Conservation (phyloP, 345 rosid genomes). For the Melastoma malabathricum region DNA sequence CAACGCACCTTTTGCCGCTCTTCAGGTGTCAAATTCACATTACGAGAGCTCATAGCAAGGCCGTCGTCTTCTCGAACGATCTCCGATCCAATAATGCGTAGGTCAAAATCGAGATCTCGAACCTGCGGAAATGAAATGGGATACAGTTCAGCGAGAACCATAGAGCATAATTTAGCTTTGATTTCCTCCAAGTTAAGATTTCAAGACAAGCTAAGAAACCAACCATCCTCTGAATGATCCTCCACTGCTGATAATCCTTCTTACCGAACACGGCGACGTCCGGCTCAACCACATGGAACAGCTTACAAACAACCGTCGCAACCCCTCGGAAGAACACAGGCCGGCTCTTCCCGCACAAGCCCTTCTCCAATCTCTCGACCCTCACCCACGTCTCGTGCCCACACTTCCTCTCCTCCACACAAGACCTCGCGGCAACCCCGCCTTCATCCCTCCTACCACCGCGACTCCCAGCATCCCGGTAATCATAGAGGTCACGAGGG, state of each 20-base stretch:
- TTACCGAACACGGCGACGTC: conserved; percentile 70
- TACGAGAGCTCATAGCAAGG: conserved; percentile 83
- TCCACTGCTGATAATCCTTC: conserved; percentile 86
- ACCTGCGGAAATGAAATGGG: conserved; percentile 30
- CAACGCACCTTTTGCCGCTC: conserved; percentile 46
- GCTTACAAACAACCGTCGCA: conserved; percentile 65
- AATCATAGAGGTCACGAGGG: conserved; percentile 68
- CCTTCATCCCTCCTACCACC: conserved; percentile 1
- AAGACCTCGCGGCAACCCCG: conserved; percentile 21
- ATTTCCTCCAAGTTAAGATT: not conserved
- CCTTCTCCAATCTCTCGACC: conserved; percentile 75
- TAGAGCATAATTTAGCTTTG: too few species aligned
- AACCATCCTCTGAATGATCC: conserved; percentile 59
- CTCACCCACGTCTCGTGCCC: conserved; percentile 93
- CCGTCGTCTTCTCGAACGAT: conserved; percentile 60
- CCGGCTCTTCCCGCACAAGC: conserved; percentile 83
- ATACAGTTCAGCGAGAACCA: not conserved
- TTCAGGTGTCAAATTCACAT: conserved; percentile 55
- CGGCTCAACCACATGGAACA: conserved; percentile 85
- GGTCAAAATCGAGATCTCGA: conserved; percentile 69
- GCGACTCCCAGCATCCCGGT: conserved; percentile 3
- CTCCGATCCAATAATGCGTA: conserved; percentile 59
- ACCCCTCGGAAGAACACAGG: conserved; percentile 86
- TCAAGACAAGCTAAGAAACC: conserved; percentile 2
- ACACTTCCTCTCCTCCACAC: conserved; percentile 46